These are phyloP conservation scores for Exsudoporus frostii DNA, from an alignment of 768 basidiomycete species.

Conservation along the genomic window DNA sequence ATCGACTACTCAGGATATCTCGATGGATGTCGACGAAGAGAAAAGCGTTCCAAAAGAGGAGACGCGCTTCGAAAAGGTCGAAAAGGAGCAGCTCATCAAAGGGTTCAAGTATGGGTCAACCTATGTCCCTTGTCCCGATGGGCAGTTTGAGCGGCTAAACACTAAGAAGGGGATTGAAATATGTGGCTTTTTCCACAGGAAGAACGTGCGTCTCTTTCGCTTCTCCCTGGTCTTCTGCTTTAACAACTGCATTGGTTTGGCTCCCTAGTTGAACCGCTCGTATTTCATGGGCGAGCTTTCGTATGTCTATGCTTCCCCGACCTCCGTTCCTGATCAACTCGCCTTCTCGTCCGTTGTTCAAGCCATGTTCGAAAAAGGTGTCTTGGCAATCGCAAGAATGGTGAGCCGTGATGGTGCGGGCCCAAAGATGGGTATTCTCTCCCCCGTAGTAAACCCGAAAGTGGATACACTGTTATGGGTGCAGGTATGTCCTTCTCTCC, in stretches of 20 bases:
- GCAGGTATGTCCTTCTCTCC: constrained; percentile 48
- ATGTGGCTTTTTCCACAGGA: constrained; percentile 71
- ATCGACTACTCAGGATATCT: constrained; percentile 15
- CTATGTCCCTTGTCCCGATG: constrained; percentile 83
- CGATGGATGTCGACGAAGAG: constrained; percentile 29
- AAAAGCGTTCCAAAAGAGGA: constrained; percentile 35
- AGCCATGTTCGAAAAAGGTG: constrained; percentile 65
- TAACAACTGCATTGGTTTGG: neutral
- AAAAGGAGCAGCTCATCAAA: constrained; percentile 73
- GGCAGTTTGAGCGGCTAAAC: constrained; percentile 70
- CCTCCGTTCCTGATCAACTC: constrained; percentile 66
- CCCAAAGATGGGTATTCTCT: constrained; percentile 82
- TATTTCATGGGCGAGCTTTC: constrained; percentile 80
- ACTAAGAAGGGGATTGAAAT: constrained; percentile 86
- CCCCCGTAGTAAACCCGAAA: constrained; percentile 57
- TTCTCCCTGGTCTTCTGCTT: neutral
- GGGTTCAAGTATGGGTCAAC: constrained; percentile 91
- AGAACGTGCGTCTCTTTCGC: constrained; percentile 48
- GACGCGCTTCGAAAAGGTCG: constrained; percentile 50
- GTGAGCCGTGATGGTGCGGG: constrained; percentile 69
- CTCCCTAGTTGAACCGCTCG: constrained; percentile 73
- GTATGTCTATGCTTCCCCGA: constrained; percentile 78
- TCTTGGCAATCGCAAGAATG: constrained; percentile 81
- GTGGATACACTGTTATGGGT: constrained; percentile 84
- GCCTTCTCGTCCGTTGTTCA: constrained; percentile 84